Evolutionary conservation across 768 basidiomycete genomes (phyloP), one percentile per base, ranked within the genome.

Genomic region (Xerocomellus amylosporus): DNA sequence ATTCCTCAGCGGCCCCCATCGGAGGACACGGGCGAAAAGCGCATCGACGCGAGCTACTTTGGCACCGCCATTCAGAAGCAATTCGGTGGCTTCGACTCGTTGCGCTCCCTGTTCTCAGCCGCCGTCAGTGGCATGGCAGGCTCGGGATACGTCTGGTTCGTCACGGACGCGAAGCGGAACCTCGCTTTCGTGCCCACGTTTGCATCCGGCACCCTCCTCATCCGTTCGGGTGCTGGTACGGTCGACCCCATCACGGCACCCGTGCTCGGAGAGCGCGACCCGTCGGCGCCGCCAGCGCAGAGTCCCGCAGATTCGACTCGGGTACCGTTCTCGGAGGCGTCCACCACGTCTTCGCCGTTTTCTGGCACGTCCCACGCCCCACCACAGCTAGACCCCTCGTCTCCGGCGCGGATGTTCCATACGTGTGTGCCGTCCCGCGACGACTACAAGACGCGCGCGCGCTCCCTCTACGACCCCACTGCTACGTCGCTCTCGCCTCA

Each of bases 61-160:
- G 60, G 62, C 8, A 51, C 64, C 4, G 34, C 55, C 14, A 51
- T 73, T 15, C 70, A 55, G 38, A 57, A 61, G 24, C 73, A 86
- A 45, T 85, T 89, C 61, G 87, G 87, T 20, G 80, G 79, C 44
- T 69, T 93, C 40, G 70, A 79, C 5, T 77, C 85, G 39, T 76
- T 96, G 58, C 87, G 92, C 68, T 87, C 88, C 24, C 75, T 80
- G 53, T 83, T 93, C 69, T 84, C 84, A 12, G 86, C 90, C 5
- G 85, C 90, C 3, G 91, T 79, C 34, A 74, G 80, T 47, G 93
- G 90, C 56, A 84, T 93, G 79, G 85, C 85, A 63, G 84, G 84
- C 53, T 83, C 81, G 30, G 92, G 92, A 49, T 94, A 83, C 76
- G 77, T 93, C 52, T 96, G 93, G 95, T 81, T 96, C 68, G 92